Conservation (phyloP, 371 early-diverging fungal species). For the Mortierella polycephala region DNA sequence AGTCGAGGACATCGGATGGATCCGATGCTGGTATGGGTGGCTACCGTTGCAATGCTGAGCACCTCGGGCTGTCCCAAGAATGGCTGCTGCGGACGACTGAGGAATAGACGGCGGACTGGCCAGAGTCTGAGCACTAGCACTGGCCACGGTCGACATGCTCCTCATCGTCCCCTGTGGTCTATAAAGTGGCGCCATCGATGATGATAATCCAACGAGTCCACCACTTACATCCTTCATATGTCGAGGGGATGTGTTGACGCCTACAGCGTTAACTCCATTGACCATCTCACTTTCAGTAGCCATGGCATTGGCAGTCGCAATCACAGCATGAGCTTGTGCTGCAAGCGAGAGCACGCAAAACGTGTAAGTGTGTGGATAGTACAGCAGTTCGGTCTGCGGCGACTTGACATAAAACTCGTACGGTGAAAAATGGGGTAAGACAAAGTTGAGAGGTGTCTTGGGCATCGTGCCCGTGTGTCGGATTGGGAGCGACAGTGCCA, state of each 20-base stretch:
- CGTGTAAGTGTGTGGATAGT: constrained; percentile 46
- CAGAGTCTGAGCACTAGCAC: constrained; percentile 16
- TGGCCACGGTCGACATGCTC: background rate
- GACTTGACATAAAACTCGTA: constrained; percentile 51
- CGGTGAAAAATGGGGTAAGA: constrained; percentile 47
- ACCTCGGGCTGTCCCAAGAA: constrained; percentile 4
- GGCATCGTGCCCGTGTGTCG: constrained; percentile 40
- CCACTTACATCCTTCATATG: constrained; percentile 1
- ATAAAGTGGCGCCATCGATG: constrained; percentile 16
- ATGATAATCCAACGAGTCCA: background rate
- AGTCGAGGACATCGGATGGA: constrained; percentile 22
- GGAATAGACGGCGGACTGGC: background rate
- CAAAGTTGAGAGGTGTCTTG: constrained; percentile 48
- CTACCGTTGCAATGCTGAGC: background rate
- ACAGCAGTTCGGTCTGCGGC: constrained; percentile 39
- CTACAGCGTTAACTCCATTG: background rate
- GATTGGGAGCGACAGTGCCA: constrained; percentile 46
- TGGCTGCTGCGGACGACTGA: constrained; percentile 2
- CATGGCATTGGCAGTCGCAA: constrained; percentile 21
- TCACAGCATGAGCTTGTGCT: constrained; percentile 30
- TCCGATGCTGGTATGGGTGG: constrained; percentile 17
- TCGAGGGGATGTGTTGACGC: constrained; percentile 3
- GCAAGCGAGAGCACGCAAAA: constrained; percentile 43
- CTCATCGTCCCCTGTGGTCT: background rate
- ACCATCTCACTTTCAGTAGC: constrained; percentile 12